Evolutionary conservation across 2,329 filamentous ascomycete species (phyloP), one percentile per base, ranked within the genome.

Genomic region (Colletotrichum orbiculare): DNA sequence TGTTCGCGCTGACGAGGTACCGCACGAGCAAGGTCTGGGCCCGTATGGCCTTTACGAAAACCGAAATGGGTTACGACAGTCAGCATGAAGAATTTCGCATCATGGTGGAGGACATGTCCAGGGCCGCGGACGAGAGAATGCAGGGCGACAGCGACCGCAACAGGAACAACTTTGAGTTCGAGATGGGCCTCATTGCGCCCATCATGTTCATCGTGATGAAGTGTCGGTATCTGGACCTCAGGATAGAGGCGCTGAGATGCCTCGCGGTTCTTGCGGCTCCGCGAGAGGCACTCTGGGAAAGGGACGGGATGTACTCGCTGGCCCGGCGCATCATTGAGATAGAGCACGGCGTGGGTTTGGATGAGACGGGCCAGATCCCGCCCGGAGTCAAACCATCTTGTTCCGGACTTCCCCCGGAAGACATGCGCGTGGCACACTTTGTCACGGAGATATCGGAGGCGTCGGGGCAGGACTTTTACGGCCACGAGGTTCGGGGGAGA

Each of bases 211-310:
- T 54, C 15, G 41, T 38, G 1, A 49, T 53, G 33, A 50, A 54
- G 34, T 63, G 63, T 9, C 60, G 63, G 17, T 25, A 33, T 63
- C 83, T 76, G 0, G 68, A 75, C 8, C 71, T 80, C 2, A 70
- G 80, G 6, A 72, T 79, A 1, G 73, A 75, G 2, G 80, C 80
- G 0, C 70, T 81, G 0, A 67, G 72, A 8, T 72, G 81, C 5
- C 9, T 67, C 4, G 41, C 25, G 6, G 25, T 38, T 8, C 17
- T 66, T 25, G 38, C 48, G 12, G 53, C 65, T 6, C 74, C 81
- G 2, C 64, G 38, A 11, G 63, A 63, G 59, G 53, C 43, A 1
- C 25, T 63, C 0, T 66, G 63, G 63, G 12, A 48, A 12, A 61
- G 42, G 15, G 49, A 53, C 9, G 55, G 54, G 10, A 59, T 68